Conservation (phyloP, 208 protist species). For the Crithidia bombi region DNA sequence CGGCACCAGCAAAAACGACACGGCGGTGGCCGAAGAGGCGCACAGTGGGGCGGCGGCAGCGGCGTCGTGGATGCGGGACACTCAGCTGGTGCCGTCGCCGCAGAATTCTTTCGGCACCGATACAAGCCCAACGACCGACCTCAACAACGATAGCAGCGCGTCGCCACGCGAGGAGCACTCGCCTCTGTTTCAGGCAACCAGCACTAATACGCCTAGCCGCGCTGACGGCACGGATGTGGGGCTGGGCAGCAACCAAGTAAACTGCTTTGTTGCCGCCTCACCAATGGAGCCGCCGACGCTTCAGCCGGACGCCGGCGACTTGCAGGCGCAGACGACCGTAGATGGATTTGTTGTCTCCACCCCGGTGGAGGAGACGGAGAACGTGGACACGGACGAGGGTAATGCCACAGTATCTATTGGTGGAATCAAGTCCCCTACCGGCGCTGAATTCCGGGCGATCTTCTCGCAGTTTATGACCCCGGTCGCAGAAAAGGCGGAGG, state of each 20-base stretch:
- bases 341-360: constrained; percentile 30
- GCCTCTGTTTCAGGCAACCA: neutral
- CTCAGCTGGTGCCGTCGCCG: neutral
- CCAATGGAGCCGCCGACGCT: constrained; percentile 11
- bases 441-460: constrained; percentile 50
- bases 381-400: neutral
- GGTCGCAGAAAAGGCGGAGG: constrained; percentile 12
- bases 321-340: constrained; percentile 16
- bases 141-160: neutral
- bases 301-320: constrained; percentile 12
- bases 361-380: constrained; percentile 12
- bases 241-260: constrained; percentile 17
- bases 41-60: constrained; percentile 30
- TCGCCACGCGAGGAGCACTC: neutral
- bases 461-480: constrained; percentile 55
- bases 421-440: constrained; percentile 24
- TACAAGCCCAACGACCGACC: neutral
- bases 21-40: neutral
- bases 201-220: constrained; percentile 1
- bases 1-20: neutral
- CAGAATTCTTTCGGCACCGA: neutral
- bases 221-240: constrained; percentile 22
- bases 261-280: constrained; percentile 31
- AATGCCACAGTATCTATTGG: constrained; percentile 10
- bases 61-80: constrained; percentile 28